Base-by-base conservation (phyloP, 768 basidiomycete genomes). In the Dioszegia crocea region DNA sequence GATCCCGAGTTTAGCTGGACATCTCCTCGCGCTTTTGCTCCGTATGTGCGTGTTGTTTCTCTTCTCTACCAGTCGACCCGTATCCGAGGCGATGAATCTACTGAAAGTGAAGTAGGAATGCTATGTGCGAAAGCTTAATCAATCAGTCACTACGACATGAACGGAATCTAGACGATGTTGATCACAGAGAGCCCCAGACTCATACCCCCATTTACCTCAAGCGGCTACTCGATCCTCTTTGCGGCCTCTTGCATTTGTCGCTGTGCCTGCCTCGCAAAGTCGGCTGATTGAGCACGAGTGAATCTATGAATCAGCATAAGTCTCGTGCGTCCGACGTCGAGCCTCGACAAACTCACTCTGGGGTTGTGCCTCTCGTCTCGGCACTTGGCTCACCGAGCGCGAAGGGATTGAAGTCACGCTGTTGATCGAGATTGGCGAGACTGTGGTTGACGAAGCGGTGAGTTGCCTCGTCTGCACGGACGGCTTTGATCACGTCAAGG, bases 401-500 rank as follows among this genome's bases (percentile, higher is more conserved):
- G 62, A 79, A 78, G 1, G 79, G 79, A 62, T 93, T 96, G 66
- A 90, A 84, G 75, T 97, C 94, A 33, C 83, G 84, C 31, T 82
- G 74, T 29, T 81, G 80, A 63, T 89, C 79, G 49, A 99, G 81
- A 78, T 91, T 92, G 3, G 92, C 94, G 33, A 98, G 80, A 58
- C 88, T 89, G 79, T 98, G 94, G 77, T 98, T 98, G 63, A 94
- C 91, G 70, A 97, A 97, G 49, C 79, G 82, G 70, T 98, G 93
- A 0, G 88, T 91, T 0, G 88, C 84, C 75, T 97, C 93, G 76
- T 97, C 93, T 16, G 89, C 90, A 67, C 93, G 83, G 31, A 97
- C 89, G 31, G 91, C 91, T 70, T 89, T 89, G 48, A 97, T 82
- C 46, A 94, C 87, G 67, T 97, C 94, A 19, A 90, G 80, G 59